Conservation (phyloP, 768 basidiomycete species). For the Tulasnella sp. region DNA sequence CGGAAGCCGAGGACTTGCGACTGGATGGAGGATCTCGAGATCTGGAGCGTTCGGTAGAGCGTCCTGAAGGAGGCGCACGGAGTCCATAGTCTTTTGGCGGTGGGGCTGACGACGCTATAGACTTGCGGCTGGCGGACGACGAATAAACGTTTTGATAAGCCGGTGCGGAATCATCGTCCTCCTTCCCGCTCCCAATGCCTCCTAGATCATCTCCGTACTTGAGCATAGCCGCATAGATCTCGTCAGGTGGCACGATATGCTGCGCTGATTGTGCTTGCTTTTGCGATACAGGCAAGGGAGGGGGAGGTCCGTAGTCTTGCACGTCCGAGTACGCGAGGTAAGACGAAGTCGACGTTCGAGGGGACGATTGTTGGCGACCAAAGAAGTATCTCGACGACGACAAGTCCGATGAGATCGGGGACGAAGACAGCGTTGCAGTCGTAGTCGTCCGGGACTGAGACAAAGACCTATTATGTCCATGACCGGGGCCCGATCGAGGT, state of each 20-base stretch:
- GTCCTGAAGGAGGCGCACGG: not conserved
- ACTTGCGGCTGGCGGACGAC: not conserved
- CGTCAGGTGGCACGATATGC: conserved; percentile 1
- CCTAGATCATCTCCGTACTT: not conserved
- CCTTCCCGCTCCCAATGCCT: not conserved
- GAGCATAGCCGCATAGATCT: not conserved
- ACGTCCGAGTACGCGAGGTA: not conserved
- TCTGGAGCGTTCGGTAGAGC: not conserved
- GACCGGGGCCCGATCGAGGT: not conserved
- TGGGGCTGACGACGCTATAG: not conserved
- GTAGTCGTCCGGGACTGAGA: conserved; percentile 6
- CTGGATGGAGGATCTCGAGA: not conserved
- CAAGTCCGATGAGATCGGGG: conserved; percentile 4
- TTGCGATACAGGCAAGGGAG: not conserved
- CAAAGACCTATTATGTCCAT: not conserved
- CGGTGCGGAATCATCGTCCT: not conserved
- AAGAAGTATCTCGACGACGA: conserved; percentile 6
- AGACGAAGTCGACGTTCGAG: not conserved
- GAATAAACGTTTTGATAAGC: not conserved
- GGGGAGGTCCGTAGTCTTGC: not conserved
- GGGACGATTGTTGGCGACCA: not conserved
- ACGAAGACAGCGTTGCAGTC: conserved; percentile 3
- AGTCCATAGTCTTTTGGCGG: not conserved
- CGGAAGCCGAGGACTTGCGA: not conserved
- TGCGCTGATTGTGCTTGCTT: not conserved